Base-by-base conservation (phyloP, 305 asterid species). In the Nicotiana rustica region DNA sequence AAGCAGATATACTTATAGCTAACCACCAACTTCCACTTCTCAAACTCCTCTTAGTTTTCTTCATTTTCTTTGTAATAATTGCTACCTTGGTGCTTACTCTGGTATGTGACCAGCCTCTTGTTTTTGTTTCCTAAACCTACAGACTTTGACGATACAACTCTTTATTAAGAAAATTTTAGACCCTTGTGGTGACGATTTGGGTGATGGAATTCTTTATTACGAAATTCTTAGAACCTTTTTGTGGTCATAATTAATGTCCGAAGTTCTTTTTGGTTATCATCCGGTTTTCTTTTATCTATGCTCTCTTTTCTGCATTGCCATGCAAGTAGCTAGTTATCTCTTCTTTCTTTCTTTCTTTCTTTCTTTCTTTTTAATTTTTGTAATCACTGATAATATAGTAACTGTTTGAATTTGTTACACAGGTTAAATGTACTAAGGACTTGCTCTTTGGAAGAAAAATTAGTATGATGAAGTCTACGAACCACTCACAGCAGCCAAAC, bases 241-340 rank as follows among this genome's bases (percentile, higher is more conserved):
- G 68, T 61, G 67, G 68, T 64, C 36, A 8, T 64, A 21, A 64
- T 3, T 64, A 21, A 64, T 3, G 36, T 64, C 68, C 36, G 68
- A 64, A 6, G 10, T 21, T 14, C 0, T 25, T 64, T 64, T 64
- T 64, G n/a, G 9, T 64, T 1, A 25, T 64, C 38, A 25, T 10
- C 3, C 68, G 4, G 12, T 64, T 61, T 64, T 64, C 38, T 25
- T 64, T 25, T 64, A 64, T 12, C 41, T 49, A 49, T 21, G 17
- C 1, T 21, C 79, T 13, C 64, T 25, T 25, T 73, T 49, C 62
- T 73, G 79, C 64, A 73, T 73, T 49, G 9, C 79, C 79, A 73
- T 73, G 64, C 79, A 73, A 73, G 44, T 73, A 21, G 35, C 5
- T 70, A 47, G 2, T 5, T 36, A n/a, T 25, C 29, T 25, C 29